Base-by-base conservation (phyloP, 192 early-diverging fungal species). In the Coemansia sp. region DNA sequence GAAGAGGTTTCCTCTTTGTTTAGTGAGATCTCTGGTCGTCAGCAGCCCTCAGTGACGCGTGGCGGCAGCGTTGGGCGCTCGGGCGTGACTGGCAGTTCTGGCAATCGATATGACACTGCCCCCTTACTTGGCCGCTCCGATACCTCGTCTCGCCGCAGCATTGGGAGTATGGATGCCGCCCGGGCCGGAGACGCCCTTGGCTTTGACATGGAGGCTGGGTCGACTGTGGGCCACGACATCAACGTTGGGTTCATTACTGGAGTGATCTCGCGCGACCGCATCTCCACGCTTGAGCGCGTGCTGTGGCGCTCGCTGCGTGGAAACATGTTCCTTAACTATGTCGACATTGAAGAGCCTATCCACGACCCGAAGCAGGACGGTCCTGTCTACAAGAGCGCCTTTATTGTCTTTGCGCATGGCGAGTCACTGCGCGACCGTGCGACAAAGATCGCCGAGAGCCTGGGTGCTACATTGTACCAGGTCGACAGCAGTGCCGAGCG, bases 351-450 rank as follows among this genome's bases (percentile, higher is more conserved):
- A 38, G 97, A 98, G 68, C 85, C 87, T 6, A 93, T 99, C 65
- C 79, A 84, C 39, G 97, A 99, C 64, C 95, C 95, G 8, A 86
- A 82, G 48, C 90, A 87, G 1, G 95, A 98, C 65, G 88, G 91
- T 62, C 65, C 84, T 8, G 88, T 97, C 4, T 87, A 94, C 61
- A 99, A 99, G 84, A 95, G 92, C 66, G 97, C 97, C 5, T 98
- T 99, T 68, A 88, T 95, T 55, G 92, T 99, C 60, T 99, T 99
- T 87, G 94, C 95, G 8, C 97, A 99, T 63, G 97, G 97, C 52
- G 79, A 83, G 53, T 90, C 95, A 68, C 83, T 98, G 63, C 77
- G 97, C 32, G 83, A 83, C 67, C 94, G 97, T 59, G 95, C 96
- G 53, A 83, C 75, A 57, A 97, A 94, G 82, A 95, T 99, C 39